Conservation (phyloP, 192 early-diverging fungal genomes). For the Jimgerdemannia flammicorona region DNA sequence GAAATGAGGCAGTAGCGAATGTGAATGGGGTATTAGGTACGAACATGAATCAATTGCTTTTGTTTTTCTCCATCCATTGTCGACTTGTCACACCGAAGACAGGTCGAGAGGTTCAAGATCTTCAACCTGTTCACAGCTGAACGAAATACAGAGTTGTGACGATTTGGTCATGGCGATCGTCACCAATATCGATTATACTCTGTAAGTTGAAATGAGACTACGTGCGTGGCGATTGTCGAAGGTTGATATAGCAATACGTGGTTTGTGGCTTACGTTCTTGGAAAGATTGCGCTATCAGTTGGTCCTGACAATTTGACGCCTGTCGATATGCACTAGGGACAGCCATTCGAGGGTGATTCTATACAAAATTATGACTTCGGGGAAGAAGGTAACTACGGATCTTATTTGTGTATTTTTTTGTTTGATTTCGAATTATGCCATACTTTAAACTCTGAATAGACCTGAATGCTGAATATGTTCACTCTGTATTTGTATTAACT, state of each 20-base stretch:
- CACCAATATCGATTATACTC: conserved; percentile 65
- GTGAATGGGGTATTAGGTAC: background rate
- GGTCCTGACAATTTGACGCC: background rate
- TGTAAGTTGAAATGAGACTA: conserved; percentile 25
- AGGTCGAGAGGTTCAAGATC: conserved; percentile 73
- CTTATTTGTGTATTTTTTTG: background rate
- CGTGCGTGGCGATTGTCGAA: no score
- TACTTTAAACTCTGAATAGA: background rate
- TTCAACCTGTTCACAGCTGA: conserved; percentile 73
- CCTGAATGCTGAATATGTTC: no score
- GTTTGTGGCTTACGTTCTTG: background rate
- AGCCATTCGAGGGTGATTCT: conserved; percentile 76
- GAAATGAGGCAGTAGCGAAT: background rate
- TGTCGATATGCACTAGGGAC: conserved; percentile 42
- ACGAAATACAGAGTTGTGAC: conserved; percentile 71
- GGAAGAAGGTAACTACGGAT: conserved; percentile 55
- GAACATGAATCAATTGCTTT: background rate
- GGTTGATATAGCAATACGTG: no score
- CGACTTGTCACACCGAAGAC: conserved; percentile 4
- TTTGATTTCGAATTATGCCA: background rate
- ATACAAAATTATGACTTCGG: conserved; percentile 82
- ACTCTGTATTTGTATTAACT: no score
- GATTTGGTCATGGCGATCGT: conserved; percentile 75
- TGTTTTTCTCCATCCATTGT: background rate
- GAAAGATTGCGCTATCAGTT: background rate